Percentiles rank a stretch among this genome's conserved stretches.
phyloP scores from a whole-genome alignment of 139 green algal species.

The Tetradesmus obliquus region DNA sequence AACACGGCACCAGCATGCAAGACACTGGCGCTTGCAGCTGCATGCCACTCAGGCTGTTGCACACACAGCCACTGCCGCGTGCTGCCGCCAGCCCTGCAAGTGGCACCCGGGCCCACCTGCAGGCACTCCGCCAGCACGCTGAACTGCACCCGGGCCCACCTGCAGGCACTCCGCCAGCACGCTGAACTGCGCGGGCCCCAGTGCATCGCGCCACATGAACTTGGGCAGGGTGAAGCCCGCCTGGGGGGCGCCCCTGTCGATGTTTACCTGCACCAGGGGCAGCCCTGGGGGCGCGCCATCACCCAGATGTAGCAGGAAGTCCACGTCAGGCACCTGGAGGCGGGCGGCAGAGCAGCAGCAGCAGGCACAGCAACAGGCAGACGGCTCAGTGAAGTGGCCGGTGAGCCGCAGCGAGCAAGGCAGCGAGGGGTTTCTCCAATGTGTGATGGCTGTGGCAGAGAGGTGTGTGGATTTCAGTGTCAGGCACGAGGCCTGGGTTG shows the following conservation, averaged over 20 bases:
- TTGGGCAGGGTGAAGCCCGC: slow-evolving; percentile 58
- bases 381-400: neutral
- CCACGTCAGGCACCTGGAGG: slow-evolving; percentile 49
- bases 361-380: neutral
- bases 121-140: slow-evolving; percentile 36
- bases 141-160: slow-evolving; percentile 33
- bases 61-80: neutral
- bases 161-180: slow-evolving; percentile 42
- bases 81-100: neutral
- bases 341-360: neutral
- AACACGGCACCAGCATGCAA: neutral
- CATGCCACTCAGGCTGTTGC: too few relatives aligned
- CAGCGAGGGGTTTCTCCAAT: neutral
- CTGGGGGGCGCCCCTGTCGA: slow-evolving; percentile 30
- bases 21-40: neutral
- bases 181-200: slow-evolving; percentile 47
- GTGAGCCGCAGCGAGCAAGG: neutral
- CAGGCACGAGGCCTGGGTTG: neutral
- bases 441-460: neutral
- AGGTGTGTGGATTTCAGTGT: neutral
- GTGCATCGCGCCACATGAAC: slow-evolving; percentile 45
- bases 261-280: slow-evolving; percentile 44
- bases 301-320: slow-evolving; percentile 55
- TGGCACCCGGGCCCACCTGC: neutral
- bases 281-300: slow-evolving; percentile 45